Conservation (phyloP, 352 stramenopile species). For the Globisporangium emineosum region DNA sequence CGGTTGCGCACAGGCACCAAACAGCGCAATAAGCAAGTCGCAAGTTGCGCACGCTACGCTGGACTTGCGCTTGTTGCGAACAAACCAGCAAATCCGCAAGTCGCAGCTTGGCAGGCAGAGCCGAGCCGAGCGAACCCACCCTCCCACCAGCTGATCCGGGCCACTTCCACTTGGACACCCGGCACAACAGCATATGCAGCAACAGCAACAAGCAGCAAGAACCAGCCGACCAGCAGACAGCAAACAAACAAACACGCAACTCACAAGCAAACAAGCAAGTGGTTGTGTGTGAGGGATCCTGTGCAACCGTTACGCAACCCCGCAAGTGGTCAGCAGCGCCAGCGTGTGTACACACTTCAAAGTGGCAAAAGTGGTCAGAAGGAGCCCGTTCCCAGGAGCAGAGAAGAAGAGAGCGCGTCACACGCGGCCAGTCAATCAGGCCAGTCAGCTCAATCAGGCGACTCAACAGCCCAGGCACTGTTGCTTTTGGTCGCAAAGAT, state of each 20-base stretch:
- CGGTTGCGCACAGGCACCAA: not conserved
- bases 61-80: not conserved
- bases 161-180: not conserved
- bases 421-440: not conserved
- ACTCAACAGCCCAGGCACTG: not conserved
- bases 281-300: not conserved
- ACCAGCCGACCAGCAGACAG: not conserved
- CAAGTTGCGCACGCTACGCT: not conserved
- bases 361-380: slow-evolving; percentile 20
- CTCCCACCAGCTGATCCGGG: not conserved
- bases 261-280: not conserved
- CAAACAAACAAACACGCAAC: not conserved
- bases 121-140: not conserved
- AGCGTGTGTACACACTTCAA: slow-evolving; percentile 14
- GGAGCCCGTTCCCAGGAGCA: slow-evolving; percentile 7
- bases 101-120: not conserved
- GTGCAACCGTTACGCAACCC: not conserved
- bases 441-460: too few species aligned
- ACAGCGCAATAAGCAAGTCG: not conserved
- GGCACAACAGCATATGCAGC: too few species aligned
- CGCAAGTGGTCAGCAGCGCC: slow-evolving; percentile 12
- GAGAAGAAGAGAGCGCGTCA: not conserved
- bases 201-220: not conserved
- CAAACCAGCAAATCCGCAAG: not conserved
- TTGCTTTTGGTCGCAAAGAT: not conserved